A percentile compares a stretch with the other conserved stretches of the same genome.
These are phyloP conservation scores for Akebia trifoliata DNA, from an alignment of 164 flowering plant genomes.

Conservation along the genomic window DNA sequence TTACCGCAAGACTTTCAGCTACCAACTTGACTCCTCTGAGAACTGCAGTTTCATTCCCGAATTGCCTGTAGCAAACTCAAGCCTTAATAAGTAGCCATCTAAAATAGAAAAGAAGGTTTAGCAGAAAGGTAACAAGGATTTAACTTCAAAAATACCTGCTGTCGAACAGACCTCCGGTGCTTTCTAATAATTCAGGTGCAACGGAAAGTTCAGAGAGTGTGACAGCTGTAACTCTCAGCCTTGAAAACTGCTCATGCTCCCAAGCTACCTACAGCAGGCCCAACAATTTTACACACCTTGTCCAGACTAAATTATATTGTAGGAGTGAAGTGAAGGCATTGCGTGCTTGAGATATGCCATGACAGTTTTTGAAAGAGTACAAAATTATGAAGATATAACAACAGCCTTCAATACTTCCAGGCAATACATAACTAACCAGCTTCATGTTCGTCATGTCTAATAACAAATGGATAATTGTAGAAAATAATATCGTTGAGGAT, in stretches of 20 bases:
- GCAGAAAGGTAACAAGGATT: neutral
- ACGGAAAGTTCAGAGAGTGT: conserved; percentile 79
- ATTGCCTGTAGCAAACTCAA: conserved; percentile 38
- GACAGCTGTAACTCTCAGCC: conserved; percentile 83
- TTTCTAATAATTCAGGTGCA: conserved; percentile 75
- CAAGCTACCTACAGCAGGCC: conserved; percentile 86
- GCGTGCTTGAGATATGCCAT: too few relatives aligned
- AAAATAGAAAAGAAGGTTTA: conserved; percentile 1
- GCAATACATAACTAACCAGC: too few relatives aligned
- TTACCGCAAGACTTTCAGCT: conserved; percentile 95
- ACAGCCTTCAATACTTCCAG: too few relatives aligned
- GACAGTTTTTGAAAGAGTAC: too few relatives aligned
- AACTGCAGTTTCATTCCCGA: conserved; percentile 57
- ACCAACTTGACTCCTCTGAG: conserved; percentile 68
- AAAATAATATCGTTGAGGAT: too few relatives aligned
- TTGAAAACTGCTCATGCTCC: conserved; percentile 99
- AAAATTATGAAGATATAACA: too few relatives aligned
- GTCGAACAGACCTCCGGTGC: conserved; percentile 76
- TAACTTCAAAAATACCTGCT: conserved; percentile 50
- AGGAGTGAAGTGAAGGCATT: neutral
- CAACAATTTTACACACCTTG: conserved; percentile 21
- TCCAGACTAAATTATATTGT: neutral
- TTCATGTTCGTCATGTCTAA: too few relatives aligned
- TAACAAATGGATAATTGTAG: too few relatives aligned
- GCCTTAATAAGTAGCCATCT: conserved; percentile 13